phyloP scores from a whole-genome alignment of 2,329 filamentous ascomycete genomes.

The Cytospora leucostoma region DNA sequence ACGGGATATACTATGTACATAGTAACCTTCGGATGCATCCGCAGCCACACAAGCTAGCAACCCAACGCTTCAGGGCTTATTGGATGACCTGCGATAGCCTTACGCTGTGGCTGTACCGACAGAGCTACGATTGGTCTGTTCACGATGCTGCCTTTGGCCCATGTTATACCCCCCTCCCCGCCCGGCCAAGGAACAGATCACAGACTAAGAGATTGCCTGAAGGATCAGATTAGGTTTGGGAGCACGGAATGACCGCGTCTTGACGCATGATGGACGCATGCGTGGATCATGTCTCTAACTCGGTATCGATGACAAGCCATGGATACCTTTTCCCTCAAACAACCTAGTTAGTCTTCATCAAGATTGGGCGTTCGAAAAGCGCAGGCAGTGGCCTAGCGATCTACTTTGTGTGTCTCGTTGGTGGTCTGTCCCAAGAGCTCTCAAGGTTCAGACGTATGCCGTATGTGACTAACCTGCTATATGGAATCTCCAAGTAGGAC shows the following conservation, averaged over 20 bases:
- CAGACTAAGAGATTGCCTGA: too few species aligned
- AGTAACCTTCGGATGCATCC: neutral
- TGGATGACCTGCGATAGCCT: too few species aligned
- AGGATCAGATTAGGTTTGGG: too few species aligned
- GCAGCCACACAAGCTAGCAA: too few species aligned
- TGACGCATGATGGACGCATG: too few species aligned
- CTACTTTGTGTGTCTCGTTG: neutral
- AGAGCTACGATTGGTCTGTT: too few species aligned
- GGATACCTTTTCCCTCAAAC: neutral
- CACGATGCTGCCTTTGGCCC: too few species aligned
- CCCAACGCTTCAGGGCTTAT: too few species aligned
- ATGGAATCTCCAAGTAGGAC: neutral
- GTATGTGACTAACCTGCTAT: constrained; percentile 24
- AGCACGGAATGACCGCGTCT: too few species aligned
- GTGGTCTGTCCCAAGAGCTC: constrained; percentile 1
- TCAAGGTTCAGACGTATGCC: constrained; percentile 22
- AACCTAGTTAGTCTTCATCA: neutral
- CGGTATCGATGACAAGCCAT: neutral
- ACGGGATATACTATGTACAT: neutral
- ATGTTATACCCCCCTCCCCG: too few species aligned
- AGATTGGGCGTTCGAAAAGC: neutral
- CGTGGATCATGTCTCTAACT: neutral
- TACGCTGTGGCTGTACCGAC: too few species aligned
- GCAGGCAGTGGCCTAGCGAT: neutral
- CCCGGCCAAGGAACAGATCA: too few species aligned